A percentile compares a stretch with the other conserved stretches of the same genome.
These are phyloP conservation scores for Actinidia chinensis DNA, from an alignment of 179 eudicot species.

Conservation along the genomic window DNA sequence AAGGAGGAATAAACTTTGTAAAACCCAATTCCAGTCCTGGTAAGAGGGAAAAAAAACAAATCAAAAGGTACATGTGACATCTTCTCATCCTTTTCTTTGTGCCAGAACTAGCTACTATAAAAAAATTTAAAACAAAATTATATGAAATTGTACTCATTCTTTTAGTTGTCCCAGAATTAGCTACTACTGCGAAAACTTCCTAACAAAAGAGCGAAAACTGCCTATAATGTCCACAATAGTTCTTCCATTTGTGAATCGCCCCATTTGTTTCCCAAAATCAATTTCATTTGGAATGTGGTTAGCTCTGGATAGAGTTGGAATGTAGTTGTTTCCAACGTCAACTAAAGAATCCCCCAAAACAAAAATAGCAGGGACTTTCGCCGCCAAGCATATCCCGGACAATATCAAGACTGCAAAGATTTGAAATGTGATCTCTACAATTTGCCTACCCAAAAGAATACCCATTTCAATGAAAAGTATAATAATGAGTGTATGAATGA, in stretches of 20 bases:
- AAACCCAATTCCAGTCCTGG: conserved; percentile 67
- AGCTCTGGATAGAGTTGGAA: conserved; percentile 63
- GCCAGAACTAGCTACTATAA: too few species aligned
- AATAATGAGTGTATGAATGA: not conserved
- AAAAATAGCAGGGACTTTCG: conserved; percentile 47
- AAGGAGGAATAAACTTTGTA: conserved; percentile 57
- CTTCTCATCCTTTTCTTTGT: too few species aligned
- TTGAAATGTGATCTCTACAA: not conserved
- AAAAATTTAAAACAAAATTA: not conserved
- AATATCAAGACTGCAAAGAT: conserved; percentile 9
- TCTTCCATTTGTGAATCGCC: conserved; percentile 71
- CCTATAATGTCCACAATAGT: conserved; percentile 78
- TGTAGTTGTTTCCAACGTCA: conserved; percentile 75
- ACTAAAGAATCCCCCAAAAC: conserved; percentile 84
- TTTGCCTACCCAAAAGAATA: conserved; percentile 1
- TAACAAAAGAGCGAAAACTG: conserved; percentile 19
- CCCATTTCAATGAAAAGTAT: conserved; percentile 9
- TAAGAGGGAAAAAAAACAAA: not conserved
- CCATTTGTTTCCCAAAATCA: conserved; percentile 72
- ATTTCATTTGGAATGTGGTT: conserved; percentile 63
- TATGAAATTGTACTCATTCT: not conserved
- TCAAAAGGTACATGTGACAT: too few species aligned
- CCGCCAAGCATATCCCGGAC: conserved; percentile 22
- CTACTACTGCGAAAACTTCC: not conserved
- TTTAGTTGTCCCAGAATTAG: not conserved